Evolutionary conservation across 2,329 filamentous ascomycete species (phyloP).

Genomic region (Neopestalotiopsis sp.): DNA sequence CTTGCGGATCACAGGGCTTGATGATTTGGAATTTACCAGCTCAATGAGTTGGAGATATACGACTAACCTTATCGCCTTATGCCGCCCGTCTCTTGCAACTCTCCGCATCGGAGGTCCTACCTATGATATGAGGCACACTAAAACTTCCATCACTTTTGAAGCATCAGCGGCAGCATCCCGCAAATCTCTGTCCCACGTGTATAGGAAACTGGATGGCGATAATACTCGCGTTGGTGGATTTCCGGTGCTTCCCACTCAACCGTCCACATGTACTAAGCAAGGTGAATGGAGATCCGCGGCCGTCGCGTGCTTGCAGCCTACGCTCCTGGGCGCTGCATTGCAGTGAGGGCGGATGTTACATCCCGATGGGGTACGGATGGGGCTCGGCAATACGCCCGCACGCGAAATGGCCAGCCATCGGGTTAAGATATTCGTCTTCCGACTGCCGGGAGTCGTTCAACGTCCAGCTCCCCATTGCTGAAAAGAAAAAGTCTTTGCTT

Average conservation of each 20-base stretch:
- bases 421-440: not conserved
- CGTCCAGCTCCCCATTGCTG: not conserved
- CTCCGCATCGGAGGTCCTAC: not conserved
- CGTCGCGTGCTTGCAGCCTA: slow-evolving; percentile 2
- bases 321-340: not conserved
- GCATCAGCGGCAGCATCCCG: not conserved
- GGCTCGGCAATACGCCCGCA: not conserved
- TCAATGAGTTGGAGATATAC: slow-evolving; percentile 3
- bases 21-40: not conserved
- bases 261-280: not conserved
- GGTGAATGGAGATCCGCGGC: not conserved
- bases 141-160: not conserved
- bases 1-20: too few species aligned
- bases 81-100: not conserved
- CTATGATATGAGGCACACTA: not conserved
- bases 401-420: not conserved
- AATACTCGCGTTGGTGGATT: not conserved
- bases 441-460: not conserved
- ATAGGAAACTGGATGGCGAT: not conserved
- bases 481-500: not conserved
- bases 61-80: not conserved
- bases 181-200: not conserved
- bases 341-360: not conserved
- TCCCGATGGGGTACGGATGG: not conserved
- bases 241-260: not conserved